Evolutionary conservation across 306 rosid genomes (phyloP), one percentile per base, ranked within the genome.

Genomic region (Abrus precatorius): DNA sequence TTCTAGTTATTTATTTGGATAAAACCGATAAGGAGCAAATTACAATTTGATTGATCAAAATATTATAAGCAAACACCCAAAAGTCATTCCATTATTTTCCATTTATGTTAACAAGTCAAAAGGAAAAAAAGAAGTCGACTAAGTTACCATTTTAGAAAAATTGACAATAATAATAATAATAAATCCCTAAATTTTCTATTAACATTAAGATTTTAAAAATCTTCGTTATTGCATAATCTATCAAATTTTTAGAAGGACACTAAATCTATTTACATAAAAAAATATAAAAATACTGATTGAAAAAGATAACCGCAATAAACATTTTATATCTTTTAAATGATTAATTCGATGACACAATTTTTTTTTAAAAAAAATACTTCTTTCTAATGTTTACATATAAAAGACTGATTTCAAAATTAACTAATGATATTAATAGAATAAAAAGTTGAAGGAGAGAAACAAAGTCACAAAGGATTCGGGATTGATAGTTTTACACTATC

Each of bases 41-140:
- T 66, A 41, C 53, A 38, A 43, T 29, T 11, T 5, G 9, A 30
- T 69, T 5, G 4, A 47, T 69, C 75, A 69, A 36, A 63, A 34
- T 63, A 28, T 28, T 63, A 28, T 28, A 70, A 53, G 10, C 45
- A 9, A 33, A 49, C 32, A 49, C 5, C 12, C 62, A n/a, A 30
- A 56, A 63, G 41, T 20, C 12, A 14, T 34, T 34, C 20, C 2
- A 7, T 57, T 47, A 12, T 30, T 69, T 69, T 56, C 28, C 70
- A 45, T 44, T 45, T 14, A 44, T 28, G 30, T 45, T 56, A 11
- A 59, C 50, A 69, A 47, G 76, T 9, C 65, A 61, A 79, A 56
- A 27, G 45, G 3, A 3, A 70, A 10, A 2, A 48, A 69, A 50
- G 20, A 67, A 43, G 28, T 67, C 28, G 43, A 68, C 40, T 20